These are phyloP conservation scores for Peniophora sp. DNA, from an alignment of 1,284 basidiomycete genomes.

Conservation along the genomic window DNA sequence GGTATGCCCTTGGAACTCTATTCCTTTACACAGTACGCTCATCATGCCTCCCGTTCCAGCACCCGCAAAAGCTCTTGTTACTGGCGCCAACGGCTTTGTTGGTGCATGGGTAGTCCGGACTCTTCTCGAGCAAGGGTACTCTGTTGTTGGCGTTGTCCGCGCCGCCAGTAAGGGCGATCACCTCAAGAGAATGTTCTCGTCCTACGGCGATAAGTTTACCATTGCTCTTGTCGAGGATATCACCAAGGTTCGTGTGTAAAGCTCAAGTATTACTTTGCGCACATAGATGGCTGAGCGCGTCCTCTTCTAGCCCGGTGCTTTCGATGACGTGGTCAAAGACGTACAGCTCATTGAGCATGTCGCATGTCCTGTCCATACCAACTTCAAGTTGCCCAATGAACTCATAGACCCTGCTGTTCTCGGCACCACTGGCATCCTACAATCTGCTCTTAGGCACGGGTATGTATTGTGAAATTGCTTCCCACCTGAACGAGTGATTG, in stretches of 20 bases:
- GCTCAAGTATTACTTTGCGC: not conserved
- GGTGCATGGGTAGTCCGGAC: conserved; percentile 30
- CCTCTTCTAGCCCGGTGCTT: conserved; percentile 14
- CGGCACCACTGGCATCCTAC: conserved; percentile 20
- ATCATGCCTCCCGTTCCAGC: conserved; percentile 22
- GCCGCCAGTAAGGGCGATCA: conserved; percentile 42
- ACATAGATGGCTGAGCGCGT: not conserved
- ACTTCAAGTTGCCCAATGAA: conserved; percentile 15
- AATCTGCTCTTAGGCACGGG: conserved; percentile 6
- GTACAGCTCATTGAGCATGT: conserved; percentile 37
- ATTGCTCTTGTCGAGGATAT: conserved; percentile 50
- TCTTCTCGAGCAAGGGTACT: conserved; percentile 33
- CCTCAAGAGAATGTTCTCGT: conserved; percentile 37
- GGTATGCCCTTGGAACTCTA: not conserved
- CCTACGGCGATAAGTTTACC: conserved; percentile 37
- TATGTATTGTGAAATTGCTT: too few relatives aligned
- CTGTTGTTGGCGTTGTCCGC: conserved; percentile 54
- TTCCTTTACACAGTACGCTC: not conserved
- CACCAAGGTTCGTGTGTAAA: conserved; percentile 36
- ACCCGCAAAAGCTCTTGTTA: conserved; percentile 25
- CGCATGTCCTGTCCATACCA: conserved; percentile 33
- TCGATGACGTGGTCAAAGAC: conserved; percentile 33
- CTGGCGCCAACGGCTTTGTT: conserved; percentile 35
- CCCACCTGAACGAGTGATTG: not conserved
- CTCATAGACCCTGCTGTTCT: conserved; percentile 22